Conservation (phyloP, 1,139 yeast genomes). For the Kodamaea arcana region DNA sequence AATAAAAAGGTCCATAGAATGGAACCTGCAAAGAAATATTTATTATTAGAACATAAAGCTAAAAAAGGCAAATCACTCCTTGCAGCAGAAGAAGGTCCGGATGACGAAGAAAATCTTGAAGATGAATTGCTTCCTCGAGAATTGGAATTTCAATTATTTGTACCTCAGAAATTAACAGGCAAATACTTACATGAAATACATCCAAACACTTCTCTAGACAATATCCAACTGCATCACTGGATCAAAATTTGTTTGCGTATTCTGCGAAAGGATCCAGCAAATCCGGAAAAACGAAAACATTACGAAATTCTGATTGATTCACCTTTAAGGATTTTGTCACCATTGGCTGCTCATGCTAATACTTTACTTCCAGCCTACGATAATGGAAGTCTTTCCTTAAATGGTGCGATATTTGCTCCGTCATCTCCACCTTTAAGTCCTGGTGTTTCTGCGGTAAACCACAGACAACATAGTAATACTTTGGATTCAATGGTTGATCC, state of each 20-base stretch:
- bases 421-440: slow-evolving; percentile 47
- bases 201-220: slow-evolving; percentile 76
- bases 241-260: slow-evolving; percentile 79
- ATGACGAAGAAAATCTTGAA: slow-evolving; percentile 28
- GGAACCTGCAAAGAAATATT: slow-evolving; percentile 80
- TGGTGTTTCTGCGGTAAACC: slow-evolving; percentile 48
- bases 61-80: slow-evolving; percentile 44
- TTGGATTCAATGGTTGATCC: slow-evolving; percentile 5
- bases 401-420: slow-evolving; percentile 21
- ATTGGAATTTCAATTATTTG: slow-evolving; percentile 76
- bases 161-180: slow-evolving; percentile 61
- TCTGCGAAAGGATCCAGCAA: slow-evolving; percentile 57
- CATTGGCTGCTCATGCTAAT: slow-evolving; percentile 67
- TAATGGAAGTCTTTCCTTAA: slow-evolving; percentile 13
- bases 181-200: slow-evolving; percentile 48
- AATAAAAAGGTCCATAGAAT: slow-evolving; percentile 84
- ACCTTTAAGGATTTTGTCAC: slow-evolving; percentile 73
- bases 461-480: slow-evolving; percentile 18
- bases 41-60: slow-evolving; percentile 78
- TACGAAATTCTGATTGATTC: slow-evolving; percentile 91
- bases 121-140: slow-evolving; percentile 54
- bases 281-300: slow-evolving; percentile 66
- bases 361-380: slow-evolving; percentile 61
- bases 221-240: slow-evolving; percentile 90
- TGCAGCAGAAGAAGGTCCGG: slow-evolving; percentile 17